Evolutionary conservation across 768 basidiomycete species (phyloP), one percentile per base, ranked within the genome.

Genomic region (Kwoniella dendrophila): DNA sequence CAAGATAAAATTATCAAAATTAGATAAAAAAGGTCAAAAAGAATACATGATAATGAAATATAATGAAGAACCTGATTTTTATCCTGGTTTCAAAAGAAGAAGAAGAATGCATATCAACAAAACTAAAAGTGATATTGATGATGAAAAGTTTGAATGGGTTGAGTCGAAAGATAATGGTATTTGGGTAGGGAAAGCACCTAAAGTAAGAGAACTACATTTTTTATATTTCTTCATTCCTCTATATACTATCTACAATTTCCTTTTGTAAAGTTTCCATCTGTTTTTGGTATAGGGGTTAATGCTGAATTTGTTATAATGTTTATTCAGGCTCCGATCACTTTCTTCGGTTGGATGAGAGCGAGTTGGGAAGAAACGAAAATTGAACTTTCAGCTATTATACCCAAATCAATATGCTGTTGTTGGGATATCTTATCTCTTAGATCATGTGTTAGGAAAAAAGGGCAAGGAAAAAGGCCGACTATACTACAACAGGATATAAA

Each of bases 341-440:
- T 57, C 12, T 43, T 61, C 22, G 64, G 44, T 3, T 66, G 64
- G 64, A 38, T 66, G n/a, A 52, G 18, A 43, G 30, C 47, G 6
- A 43, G 33, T 26, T 43, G 36, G 24, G 55, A 49, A 38, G 64
- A 66, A 2, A 60, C 55, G 16, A 43, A 20, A 14, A 27, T 56
- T 11, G 64, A 66, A 48, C 20, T 65, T 6, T 45, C 20, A 26
- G 47, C 63, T 18, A 30, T 65, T 18, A 32, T 65, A 16, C 50
- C 56, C 20, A 51, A 29, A 30, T 57, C 36, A 56, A 32, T 49
- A 14, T 48, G 45, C 4, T 30, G 54, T 22, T 49, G 48, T 18
- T 34, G 50, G 33, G 38, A 22, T 41, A 5, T 51, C 27, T 14
- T 51, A 6, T 29, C 30, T 7, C 6, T 51, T 8, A 51, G 32